Evolutionary conservation across 2,329 filamentous ascomycete species (phyloP).

Genomic region (Arthrinium phaeospermum): DNA sequence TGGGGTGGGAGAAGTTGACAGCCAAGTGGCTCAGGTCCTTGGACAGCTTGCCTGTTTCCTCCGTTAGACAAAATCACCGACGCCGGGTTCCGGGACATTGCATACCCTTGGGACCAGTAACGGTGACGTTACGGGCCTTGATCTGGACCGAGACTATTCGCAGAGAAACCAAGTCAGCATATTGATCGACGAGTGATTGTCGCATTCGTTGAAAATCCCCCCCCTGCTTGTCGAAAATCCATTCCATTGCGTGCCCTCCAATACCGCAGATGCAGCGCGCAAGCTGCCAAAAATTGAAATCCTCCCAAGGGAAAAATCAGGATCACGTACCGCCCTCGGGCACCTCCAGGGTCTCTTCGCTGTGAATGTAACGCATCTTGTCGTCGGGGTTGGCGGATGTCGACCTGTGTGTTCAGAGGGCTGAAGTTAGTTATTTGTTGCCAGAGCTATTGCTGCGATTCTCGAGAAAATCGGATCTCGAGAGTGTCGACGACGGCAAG

Average conservation of each 20-base stretch:
- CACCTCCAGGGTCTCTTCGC: slow-evolving; percentile 91
- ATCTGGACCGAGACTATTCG: slow-evolving; percentile 92
- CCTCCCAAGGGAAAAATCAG: slow-evolving; percentile 43
- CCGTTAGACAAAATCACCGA: slow-evolving; percentile 37
- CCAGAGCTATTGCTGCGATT: background rate
- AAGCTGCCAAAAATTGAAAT: background rate
- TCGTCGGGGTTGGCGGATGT: slow-evolving; percentile 48
- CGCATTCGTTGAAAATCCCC: background rate
- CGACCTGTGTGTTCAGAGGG: slow-evolving; percentile 4
- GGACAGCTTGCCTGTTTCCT: slow-evolving; percentile 78
- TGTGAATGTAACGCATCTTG: slow-evolving; percentile 99
- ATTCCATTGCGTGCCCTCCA: background rate
- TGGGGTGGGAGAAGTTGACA: slow-evolving; percentile 90
- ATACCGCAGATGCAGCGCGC: background rate
- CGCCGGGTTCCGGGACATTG: slow-evolving; percentile 29
- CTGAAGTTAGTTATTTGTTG: slow-evolving; percentile 1
- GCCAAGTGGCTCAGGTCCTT: slow-evolving; percentile 97
- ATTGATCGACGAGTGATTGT: background rate
- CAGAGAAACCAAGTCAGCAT: slow-evolving; percentile 44
- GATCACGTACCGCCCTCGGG: slow-evolving; percentile 89
- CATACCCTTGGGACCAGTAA: slow-evolving; percentile 93
- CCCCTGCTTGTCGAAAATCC: slow-evolving; percentile 14
- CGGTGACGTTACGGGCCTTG: slow-evolving; percentile 94
- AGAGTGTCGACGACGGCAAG: slow-evolving; percentile 3
- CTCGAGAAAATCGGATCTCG: slow-evolving; percentile 13